phyloP scores from a whole-genome alignment of 352 stramenopile genomes.

The Phytophthora rubi region DNA sequence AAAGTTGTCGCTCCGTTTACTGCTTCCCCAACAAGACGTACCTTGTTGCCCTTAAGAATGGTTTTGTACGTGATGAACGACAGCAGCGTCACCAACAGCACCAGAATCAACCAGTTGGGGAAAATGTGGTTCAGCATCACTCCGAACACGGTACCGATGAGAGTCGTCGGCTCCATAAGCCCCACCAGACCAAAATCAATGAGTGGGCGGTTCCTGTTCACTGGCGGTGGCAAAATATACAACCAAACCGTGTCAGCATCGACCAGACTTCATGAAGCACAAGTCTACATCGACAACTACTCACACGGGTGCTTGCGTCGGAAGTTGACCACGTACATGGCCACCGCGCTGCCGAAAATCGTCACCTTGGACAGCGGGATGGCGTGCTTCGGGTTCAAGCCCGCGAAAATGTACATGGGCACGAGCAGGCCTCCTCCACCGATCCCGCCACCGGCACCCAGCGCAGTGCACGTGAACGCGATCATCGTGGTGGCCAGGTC shows the following conservation, averaged over 20 bases:
- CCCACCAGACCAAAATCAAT: slow-evolving; percentile 98
- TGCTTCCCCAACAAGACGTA: slow-evolving; percentile 7
- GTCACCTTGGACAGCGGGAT: slow-evolving; percentile 97
- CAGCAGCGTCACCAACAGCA: slow-evolving; percentile 69
- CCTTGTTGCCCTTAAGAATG: slow-evolving; percentile 65
- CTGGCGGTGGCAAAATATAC: slow-evolving; percentile 21
- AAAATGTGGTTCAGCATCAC: slow-evolving; percentile 84
- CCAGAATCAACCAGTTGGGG: slow-evolving; percentile 80
- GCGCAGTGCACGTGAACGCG: slow-evolving; percentile 77
- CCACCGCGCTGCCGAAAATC: slow-evolving; percentile 95
- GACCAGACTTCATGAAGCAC: not conserved
- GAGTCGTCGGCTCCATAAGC: slow-evolving; percentile 95
- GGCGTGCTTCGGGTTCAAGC: slow-evolving; percentile 92
- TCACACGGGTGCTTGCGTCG: slow-evolving; percentile 90
- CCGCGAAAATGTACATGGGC: slow-evolving; percentile 96
- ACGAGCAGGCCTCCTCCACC: slow-evolving; percentile 96
- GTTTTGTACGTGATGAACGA: slow-evolving; percentile 76
- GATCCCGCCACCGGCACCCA: slow-evolving; percentile 91
- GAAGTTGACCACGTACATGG: slow-evolving; percentile 94
- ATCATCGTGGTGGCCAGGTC: slow-evolving; percentile 71
- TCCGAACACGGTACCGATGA: slow-evolving; percentile 74
- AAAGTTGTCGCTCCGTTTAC: too few species aligned
- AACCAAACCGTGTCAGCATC: not conserved
- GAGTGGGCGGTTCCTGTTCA: slow-evolving; percentile 88
- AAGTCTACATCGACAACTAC: slow-evolving; percentile 12